phyloP scores from a whole-genome alignment of 208 protist genomes.

The Vickermania ingenoplastis region DNA sequence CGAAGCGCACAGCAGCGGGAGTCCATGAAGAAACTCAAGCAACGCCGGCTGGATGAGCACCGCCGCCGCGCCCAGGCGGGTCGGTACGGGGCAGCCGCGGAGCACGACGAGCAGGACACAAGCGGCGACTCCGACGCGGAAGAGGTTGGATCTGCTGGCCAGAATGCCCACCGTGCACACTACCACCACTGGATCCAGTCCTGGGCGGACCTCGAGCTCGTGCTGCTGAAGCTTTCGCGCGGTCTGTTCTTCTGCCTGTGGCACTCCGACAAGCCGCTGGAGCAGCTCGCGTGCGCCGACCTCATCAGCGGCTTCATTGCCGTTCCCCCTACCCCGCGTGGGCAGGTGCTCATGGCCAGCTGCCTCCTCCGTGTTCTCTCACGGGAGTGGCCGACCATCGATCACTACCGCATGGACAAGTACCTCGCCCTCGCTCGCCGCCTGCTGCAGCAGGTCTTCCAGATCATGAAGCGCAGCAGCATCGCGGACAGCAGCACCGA shows the following conservation, averaged over 20 bases:
- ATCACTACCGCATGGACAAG: slow-evolving; percentile 87
- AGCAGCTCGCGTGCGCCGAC: slow-evolving; percentile 78
- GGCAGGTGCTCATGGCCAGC: slow-evolving; percentile 56
- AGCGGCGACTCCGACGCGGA: slow-evolving; percentile 15
- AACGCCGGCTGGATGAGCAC: slow-evolving; percentile 21
- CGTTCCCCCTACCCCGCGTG: slow-evolving; percentile 27
- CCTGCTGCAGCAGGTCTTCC: slow-evolving; percentile 49
- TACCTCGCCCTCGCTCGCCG: slow-evolving; percentile 79
- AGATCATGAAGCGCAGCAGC: slow-evolving; percentile 10
- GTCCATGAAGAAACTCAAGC: slow-evolving; percentile 19
- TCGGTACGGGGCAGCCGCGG: slow-evolving; percentile 16
- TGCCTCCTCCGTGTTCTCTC: slow-evolving; percentile 67
- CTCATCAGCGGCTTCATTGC: slow-evolving; percentile 56
- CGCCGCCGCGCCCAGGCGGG: slow-evolving; percentile 22
- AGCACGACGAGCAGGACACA: slow-evolving; percentile 5
- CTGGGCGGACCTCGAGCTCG: slow-evolving; percentile 70
- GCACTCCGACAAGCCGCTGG: slow-evolving; percentile 89
- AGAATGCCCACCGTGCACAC: slow-evolving; percentile 22
- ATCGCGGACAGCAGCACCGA: background rate
- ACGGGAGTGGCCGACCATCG: slow-evolving; percentile 84
- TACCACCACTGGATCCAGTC: slow-evolving; percentile 53
- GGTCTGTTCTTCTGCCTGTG: slow-evolving; percentile 86
- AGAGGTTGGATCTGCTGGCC: slow-evolving; percentile 7
- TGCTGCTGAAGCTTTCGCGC: slow-evolving; percentile 79
- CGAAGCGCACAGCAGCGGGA: slow-evolving; percentile 19